phyloP scores from a whole-genome alignment of 2,329 filamentous ascomycete species.

The Fusarium devonianum region DNA sequence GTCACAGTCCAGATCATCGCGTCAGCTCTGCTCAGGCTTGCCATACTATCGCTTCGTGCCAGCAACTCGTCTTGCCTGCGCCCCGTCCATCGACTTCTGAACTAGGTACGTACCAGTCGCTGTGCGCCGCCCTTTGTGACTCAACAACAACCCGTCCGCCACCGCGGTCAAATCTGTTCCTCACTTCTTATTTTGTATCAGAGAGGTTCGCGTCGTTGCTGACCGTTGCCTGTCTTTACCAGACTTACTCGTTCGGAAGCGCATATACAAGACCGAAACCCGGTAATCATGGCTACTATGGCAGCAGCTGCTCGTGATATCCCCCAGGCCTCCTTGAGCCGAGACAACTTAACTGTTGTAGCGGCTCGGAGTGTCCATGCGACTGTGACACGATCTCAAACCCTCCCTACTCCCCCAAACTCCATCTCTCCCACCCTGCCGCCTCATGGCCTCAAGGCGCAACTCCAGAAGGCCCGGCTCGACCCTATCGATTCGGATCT shows the following conservation, averaged over 20 bases:
- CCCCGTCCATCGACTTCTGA: slow-evolving; percentile 41
- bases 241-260: slow-evolving; percentile 59
- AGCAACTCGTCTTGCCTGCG: slow-evolving; percentile 39
- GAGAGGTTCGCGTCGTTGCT: slow-evolving; percentile 23
- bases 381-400: slow-evolving; percentile 65
- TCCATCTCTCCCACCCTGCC: slow-evolving; percentile 90
- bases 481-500: slow-evolving; percentile 83
- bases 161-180: too few relatives aligned
- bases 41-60: slow-evolving; percentile 40
- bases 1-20: slow-evolving; percentile 68
- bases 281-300: slow-evolving; percentile 68
- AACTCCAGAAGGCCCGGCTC: slow-evolving; percentile 65
- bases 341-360: slow-evolving; percentile 78
- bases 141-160: too few relatives aligned
- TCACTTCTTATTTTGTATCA: slow-evolving; percentile 4
- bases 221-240: slow-evolving; percentile 22
- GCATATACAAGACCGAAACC: slow-evolving; percentile 44
- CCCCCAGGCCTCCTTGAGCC: slow-evolving; percentile 64
- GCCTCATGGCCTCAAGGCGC: slow-evolving; percentile 79
- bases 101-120: slow-evolving; percentile 45
- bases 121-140: slow-evolving; percentile 28
- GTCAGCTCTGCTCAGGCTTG: slow-evolving; percentile 54
- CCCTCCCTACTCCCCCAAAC: slow-evolving; percentile 90
- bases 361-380: slow-evolving; percentile 69
- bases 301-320: slow-evolving; percentile 73